Base-by-base conservation (phyloP, 2,329 filamentous ascomycete species). In the Neopestalotiopsis clavispora region DNA sequence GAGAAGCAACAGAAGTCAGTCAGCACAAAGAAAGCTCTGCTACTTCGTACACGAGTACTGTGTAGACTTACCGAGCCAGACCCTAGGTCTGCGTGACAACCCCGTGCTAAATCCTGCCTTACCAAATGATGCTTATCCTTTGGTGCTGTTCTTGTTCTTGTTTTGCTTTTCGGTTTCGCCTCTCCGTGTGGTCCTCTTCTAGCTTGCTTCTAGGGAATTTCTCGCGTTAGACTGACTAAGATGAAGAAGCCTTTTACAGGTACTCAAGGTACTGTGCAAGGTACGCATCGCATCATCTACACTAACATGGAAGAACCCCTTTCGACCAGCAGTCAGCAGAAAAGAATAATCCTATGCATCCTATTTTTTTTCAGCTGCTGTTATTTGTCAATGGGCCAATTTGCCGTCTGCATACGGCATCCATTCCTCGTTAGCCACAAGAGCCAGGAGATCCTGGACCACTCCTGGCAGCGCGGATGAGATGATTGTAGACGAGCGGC, bases 401-500 rank as follows among this genome's bases (percentile, higher is more conserved):
- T 52, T 52, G 45, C 17, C 45, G 9, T 20, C 20, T 20, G 45
- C 45, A 52, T 52, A 20, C 45, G 17, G 38, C 38, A 17, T 34
- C 34, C 57, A 14, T 59, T 23, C 20, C 23, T 59, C 17, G 30
- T 28, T 59, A 12, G 6, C 57, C 57, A 59, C 17, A 28, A 34
- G 30, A 28, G 20, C 30, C 12, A 13, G 23, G 30, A 28, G 20
- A 23, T 13, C 56, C 30, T 12, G 20, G 12, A 10, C 20, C 56
- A n/a, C 12, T 30, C 57, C 23, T 59, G 23, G 30, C 23, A 66
- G 30, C 20, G 40, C 34, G 28, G 20, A 57, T 66, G 63, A 32
- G 40, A 66, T 34, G 63, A 56, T 56, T 57, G 49, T 45, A 45
- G 63, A 56, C 30, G n/a, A n/a, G 63, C 49, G 30, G 14, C 63